Evolutionary conservation across 306 rosid genomes (phyloP), one percentile per base, ranked within the genome.

Genomic region (Quercus glauca): DNA sequence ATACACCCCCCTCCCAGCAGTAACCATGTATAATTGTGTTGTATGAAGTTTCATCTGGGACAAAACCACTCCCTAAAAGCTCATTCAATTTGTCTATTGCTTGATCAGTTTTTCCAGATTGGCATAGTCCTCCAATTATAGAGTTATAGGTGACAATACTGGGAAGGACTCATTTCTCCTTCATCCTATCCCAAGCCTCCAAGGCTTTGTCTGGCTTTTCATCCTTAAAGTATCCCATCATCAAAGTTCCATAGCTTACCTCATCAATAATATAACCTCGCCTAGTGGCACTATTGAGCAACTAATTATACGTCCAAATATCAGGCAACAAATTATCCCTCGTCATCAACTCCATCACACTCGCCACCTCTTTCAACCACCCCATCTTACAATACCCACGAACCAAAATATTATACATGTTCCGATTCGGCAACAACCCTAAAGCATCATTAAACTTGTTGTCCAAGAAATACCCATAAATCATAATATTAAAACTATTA

Each of bases 161-260:
- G 69, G 97, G 92, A 81, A 82, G 68, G 55, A 88, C 79, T 28
- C 91, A 87, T 75, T 84, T 91, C 73, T 84, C 79, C 78, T 90
- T 90, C 95, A 94, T 88, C 89, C 87, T 91, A 76, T 88, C 85
- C 97, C 99, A 94, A 64, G 92, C 89, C 82, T 86, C 81, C 71
- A 92, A 76, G 14, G 95, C 97, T 83, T 55, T 85, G 37, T 80
- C 87, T 26, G 21, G 84, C 64, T 76, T 82, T 43, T 86, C 87
- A 58, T 79, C 85, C 84, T 87, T 90, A 82, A 91, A 88, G 91
- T 90, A 91, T 68, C 97, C 98, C 86, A 83, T 84, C 70, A 94
- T 91, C 57, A 92, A 86, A 80, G 93, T 91, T 79, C 97, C 99
- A 84, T 89, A 94, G 37, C 90, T 92, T 58, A 91, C 93, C 86